phyloP scores from a whole-genome alignment of 2,329 filamentous ascomycete species.

The Botrytis cinerea region DNA sequence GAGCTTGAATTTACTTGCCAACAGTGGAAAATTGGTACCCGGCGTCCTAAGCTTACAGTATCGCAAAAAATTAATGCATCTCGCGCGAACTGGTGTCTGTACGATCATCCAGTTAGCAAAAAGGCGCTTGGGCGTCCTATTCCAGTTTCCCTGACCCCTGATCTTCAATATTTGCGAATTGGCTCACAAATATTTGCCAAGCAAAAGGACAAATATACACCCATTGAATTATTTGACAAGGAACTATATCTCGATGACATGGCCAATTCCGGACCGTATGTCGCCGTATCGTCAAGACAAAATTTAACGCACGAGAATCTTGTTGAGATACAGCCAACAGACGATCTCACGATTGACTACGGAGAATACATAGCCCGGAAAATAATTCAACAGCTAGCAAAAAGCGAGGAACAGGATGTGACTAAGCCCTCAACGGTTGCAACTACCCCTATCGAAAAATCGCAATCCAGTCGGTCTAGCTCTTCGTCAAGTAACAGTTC shows the following conservation, averaged over 20 bases:
- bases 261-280: background rate
- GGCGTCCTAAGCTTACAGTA: background rate
- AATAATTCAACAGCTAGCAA: background rate
- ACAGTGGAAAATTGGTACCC: slow-evolving; percentile 4
- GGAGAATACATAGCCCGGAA: background rate
- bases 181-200: slow-evolving; percentile 2
- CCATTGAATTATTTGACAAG: background rate
- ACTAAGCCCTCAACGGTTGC: background rate
- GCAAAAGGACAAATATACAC: background rate
- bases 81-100: background rate
- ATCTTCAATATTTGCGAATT: slow-evolving; percentile 7
- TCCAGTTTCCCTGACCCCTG: slow-evolving; percentile 1
- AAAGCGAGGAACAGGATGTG: background rate
- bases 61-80: slow-evolving; percentile 6
- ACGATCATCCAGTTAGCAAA: background rate
- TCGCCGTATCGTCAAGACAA: background rate
- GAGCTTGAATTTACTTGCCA: slow-evolving; percentile 19
- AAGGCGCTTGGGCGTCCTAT: background rate
- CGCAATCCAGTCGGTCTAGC: background rate
- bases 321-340: background rate
- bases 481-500: background rate
- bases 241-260: background rate
- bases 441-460: background rate
- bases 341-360: background rate
- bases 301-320: background rate